Evolutionary conservation across 2,329 filamentous ascomycete species (phyloP), one percentile per base, ranked within the genome.

Genomic region (Diaporthe caulivora): DNA sequence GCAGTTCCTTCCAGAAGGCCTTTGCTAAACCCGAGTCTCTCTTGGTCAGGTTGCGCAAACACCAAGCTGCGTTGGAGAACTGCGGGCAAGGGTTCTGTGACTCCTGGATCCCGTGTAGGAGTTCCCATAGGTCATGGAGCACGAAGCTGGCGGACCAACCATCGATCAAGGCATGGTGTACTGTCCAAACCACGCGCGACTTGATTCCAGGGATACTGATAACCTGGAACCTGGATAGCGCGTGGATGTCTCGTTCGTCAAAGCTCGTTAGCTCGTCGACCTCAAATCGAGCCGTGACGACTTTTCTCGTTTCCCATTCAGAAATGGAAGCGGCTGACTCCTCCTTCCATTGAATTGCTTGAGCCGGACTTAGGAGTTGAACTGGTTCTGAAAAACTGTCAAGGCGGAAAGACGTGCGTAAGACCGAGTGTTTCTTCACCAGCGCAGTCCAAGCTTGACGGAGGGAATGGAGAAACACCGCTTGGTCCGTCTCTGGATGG

Each of bases 121-220:
- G 29, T 18, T 37, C 42, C 62, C 42, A 65, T 0, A 65, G 29
- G 11, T 65, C 47, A 26, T 51, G 42, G 18, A 51, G 47, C 18
- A 65, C 62, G 15, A 65, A 37, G 10, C 42, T 51, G 10, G 62
- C 62, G 11, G 62, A 65, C 42, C 47, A 65, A 15, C 62, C 62
- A n/a, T 65, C 62, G 3, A 65, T 65, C 26, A 65, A 42, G 1
- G 62, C 62, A 6, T 65, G 62, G 24, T 65, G 62, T 5, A 65
- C 62, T 29, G 44, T 24, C 62, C 62, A 65, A 11, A 51, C 15
- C 44, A 65, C 26, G 1, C 62, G 42, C 6, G 44, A 29, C 24
- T 29, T 62, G 8, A 21, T 2, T 5, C 40, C 57, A 1, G 37
- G 37, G 24, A 62, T 17, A 8, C 37, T 62, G 40, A 62, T 26